Conservation (phyloP, 305 asterid species). For the Fraxinus greggii region DNA sequence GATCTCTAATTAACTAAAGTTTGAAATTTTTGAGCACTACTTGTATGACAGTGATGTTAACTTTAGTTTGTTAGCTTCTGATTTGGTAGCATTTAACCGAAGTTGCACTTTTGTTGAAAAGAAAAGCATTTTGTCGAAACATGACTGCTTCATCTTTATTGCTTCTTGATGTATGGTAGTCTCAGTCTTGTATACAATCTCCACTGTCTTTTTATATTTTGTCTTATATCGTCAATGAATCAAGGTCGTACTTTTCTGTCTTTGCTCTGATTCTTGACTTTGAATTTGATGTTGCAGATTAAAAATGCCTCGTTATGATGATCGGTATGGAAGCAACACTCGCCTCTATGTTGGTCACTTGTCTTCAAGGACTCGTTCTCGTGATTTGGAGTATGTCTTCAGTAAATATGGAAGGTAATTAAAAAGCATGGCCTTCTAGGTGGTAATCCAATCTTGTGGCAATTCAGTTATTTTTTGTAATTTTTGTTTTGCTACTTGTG, state of each 20-base stretch:
- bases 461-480: neutral
- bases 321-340: conserved; percentile 65
- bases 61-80: neutral
- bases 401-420: conserved; percentile 92
- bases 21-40: neutral
- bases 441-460: neutral
- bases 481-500: neutral
- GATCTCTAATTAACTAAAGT: neutral
- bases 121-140: neutral
- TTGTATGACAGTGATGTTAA: neutral
- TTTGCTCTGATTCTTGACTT: neutral
- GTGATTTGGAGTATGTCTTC: conserved; percentile 86
- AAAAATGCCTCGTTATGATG: conserved; percentile 86
- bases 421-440: neutral
- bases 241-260: neutral
- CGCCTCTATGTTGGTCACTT: conserved; percentile 95
- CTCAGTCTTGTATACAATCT: neutral
- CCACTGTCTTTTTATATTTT: neutral
- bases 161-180: neutral
- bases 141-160: neutral
- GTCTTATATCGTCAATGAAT: neutral
- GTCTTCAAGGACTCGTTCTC: conserved; percentile 84
- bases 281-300: conserved; percentile 23
- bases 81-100: neutral
- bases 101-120: neutral